Conservation (phyloP, 2,329 filamentous ascomycete genomes). For the Harringtonia lauricola region DNA sequence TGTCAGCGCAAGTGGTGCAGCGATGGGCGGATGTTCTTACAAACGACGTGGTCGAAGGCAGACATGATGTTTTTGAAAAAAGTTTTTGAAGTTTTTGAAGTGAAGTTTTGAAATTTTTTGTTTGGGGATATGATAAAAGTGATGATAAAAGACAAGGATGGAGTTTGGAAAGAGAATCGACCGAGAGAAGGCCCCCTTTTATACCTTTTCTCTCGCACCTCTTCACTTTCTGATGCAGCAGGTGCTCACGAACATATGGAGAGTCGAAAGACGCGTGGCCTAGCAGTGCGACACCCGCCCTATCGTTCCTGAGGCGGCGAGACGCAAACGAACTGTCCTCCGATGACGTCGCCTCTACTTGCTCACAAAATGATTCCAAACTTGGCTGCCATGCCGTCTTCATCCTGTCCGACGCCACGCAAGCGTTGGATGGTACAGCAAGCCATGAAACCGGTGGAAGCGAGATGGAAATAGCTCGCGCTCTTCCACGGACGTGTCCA, state of each 20-base stretch:
- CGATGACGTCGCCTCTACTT: not conserved
- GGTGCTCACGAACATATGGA: not conserved
- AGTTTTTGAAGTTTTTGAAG: no score
- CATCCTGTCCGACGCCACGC: constrained; percentile 6
- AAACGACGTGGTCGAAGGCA: not conserved
- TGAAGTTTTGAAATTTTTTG: no score
- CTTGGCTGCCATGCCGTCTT: not conserved
- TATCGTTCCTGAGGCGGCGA: not conserved
- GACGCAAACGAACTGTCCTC: not conserved
- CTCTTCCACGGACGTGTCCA: no score
- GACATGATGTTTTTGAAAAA: not conserved
- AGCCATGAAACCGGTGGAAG: not conserved
- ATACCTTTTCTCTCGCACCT: not conserved
- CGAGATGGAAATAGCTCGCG: no score
- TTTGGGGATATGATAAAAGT: not conserved
- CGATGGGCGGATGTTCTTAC: not conserved
- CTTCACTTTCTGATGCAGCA: no score
- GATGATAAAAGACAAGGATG: not conserved
- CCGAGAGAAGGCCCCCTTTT: not conserved
- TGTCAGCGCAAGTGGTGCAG: not conserved
- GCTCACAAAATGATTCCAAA: not conserved
- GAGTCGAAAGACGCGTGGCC: not conserved
- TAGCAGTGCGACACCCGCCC: no score
- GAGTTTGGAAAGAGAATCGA: not conserved
- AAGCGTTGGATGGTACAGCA: not conserved